Conservation (phyloP, 805 yeast species). For the Candida nitratophila region DNA sequence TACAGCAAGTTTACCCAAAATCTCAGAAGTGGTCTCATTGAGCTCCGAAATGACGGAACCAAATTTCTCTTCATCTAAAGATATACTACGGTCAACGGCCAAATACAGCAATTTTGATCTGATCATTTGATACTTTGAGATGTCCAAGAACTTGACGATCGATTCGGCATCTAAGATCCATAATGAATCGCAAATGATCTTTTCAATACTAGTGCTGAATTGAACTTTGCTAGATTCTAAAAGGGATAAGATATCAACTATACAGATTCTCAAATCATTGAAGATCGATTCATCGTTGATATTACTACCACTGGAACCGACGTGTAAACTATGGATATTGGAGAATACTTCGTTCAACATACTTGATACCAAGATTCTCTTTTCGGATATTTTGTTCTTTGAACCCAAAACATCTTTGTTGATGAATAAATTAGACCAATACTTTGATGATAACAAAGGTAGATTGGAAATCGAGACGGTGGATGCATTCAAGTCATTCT, state of each 20-base stretch:
- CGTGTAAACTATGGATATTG: neutral
- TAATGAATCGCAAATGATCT: slow-evolving; percentile 9
- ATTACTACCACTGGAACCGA: neutral
- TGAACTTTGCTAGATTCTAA: neutral
- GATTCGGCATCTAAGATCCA: slow-evolving; percentile 13
- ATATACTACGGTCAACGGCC: neutral
- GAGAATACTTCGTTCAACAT: slow-evolving; percentile 23
- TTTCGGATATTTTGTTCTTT: neutral
- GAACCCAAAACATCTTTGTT: slow-evolving; percentile 3
- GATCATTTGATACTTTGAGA: neutral
- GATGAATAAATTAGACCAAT: slow-evolving; percentile 17
- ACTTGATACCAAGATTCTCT: slow-evolving; percentile 8
- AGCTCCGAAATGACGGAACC: neutral
- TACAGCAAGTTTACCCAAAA: neutral
- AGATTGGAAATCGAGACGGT: slow-evolving; percentile 4
- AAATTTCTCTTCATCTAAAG: neutral
- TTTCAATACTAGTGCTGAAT: neutral
- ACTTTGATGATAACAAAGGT: slow-evolving; percentile 14
- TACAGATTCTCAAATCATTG: neutral
- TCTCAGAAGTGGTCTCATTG: neutral
- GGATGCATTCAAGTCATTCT: neutral
- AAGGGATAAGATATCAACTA: neutral
- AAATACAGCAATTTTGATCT: neutral
- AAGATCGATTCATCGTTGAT: neutral
- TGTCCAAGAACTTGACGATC: slow-evolving; percentile 1